These are phyloP conservation scores for Carex sylvatica DNA, from an alignment of 202 grass and related monocot genomes.

Conservation along the genomic window DNA sequence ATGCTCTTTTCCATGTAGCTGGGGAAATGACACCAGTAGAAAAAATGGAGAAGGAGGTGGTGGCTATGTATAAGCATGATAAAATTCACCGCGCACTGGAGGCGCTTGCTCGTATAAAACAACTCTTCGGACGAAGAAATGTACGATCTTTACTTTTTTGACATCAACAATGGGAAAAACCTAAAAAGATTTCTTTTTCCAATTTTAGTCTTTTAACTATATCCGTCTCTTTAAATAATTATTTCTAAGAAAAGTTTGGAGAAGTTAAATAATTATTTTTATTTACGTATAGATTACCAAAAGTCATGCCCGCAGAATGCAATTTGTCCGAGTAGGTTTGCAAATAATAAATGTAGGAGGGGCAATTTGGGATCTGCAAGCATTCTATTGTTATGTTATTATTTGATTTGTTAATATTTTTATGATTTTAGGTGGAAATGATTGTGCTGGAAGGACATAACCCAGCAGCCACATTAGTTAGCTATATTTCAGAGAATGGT, in stretches of 20 bases:
- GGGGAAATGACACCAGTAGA: slow-evolving; percentile 65
- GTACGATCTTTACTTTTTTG: slow-evolving; percentile 35
- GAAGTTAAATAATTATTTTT: not conserved
- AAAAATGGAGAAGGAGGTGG: slow-evolving; percentile 46
- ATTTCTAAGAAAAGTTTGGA: not conserved
- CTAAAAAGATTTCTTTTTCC: not conserved
- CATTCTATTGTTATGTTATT: not conserved
- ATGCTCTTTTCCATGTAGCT: slow-evolving; percentile 27
- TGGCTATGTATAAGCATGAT: slow-evolving; percentile 72
- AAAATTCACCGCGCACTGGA: slow-evolving; percentile 41
- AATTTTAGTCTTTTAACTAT: not conserved
- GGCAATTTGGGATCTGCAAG: not conserved
- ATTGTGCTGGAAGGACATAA: slow-evolving; percentile 69
- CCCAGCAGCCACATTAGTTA: slow-evolving; percentile 52
- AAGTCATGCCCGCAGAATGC: not conserved
- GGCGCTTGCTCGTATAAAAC: slow-evolving; percentile 54
- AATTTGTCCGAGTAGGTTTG: no score
- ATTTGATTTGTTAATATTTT: not conserved
- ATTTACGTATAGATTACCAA: not conserved
- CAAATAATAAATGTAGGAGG: not conserved
- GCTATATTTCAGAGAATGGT: slow-evolving; percentile 54
- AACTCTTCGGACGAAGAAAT: slow-evolving; percentile 42
- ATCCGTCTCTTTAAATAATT: not conserved
- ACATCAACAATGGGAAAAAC: not conserved
- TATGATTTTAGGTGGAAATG: slow-evolving; percentile 54